Percentiles rank a stretch among this genome's conserved stretches.
Evolutionary conservation across 2,329 filamentous ascomycete genomes (phyloP).

Genomic region (Paracoccidioides lutzii): DNA sequence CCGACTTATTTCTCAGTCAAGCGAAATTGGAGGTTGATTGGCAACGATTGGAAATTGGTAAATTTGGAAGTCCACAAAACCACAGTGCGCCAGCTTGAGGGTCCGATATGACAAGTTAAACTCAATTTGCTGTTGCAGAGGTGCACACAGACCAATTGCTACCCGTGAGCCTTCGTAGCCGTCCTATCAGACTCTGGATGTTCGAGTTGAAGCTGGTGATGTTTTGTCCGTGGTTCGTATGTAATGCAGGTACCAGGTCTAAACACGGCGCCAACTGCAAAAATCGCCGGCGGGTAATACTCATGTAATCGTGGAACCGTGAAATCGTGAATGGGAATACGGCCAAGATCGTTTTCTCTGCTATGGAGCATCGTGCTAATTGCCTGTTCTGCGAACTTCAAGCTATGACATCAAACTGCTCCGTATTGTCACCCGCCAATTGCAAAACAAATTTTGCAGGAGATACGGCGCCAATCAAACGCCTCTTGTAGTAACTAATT

Average conservation of each 20-base stretch:
- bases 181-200: background rate
- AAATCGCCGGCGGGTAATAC: background rate
- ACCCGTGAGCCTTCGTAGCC: background rate
- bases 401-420: too few relatives aligned
- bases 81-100: background rate
- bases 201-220: background rate
- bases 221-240: background rate
- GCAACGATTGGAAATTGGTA: background rate
- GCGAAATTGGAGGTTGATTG: constrained; percentile 1
- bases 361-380: too few relatives aligned
- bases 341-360: too few relatives aligned
- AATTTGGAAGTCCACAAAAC: background rate
- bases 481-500: background rate
- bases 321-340: too few relatives aligned
- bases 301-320: too few relatives aligned
- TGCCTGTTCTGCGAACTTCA: too few relatives aligned
- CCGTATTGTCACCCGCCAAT: background rate
- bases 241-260: background rate
- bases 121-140: background rate
- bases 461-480: background rate
- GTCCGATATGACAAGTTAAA: background rate
- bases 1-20: constrained; percentile 2
- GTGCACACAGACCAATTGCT: background rate
- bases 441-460: constrained; percentile 1
- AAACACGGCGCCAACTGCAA: background rate